These are phyloP conservation scores for Globisporangium parvum DNA, from an alignment of 352 stramenopile species.

Conservation along the genomic window DNA sequence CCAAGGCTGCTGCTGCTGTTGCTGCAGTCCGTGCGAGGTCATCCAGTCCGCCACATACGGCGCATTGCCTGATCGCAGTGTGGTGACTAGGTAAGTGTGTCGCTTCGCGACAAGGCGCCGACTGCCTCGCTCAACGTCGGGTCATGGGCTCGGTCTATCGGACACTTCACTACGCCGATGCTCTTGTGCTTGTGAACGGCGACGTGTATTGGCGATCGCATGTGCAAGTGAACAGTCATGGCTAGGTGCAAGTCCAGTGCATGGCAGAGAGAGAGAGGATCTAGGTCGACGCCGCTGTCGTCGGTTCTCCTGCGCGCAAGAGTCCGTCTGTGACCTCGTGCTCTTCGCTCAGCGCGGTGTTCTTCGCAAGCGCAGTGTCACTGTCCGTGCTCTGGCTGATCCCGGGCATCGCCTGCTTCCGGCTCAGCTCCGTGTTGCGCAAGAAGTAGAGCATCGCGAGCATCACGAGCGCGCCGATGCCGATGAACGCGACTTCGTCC, in stretches of 20 bases:
- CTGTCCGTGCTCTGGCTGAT: neutral
- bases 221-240: too few species aligned
- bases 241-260: too few species aligned
- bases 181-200: too few species aligned
- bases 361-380: neutral
- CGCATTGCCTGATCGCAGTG: neutral
- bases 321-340: conserved; percentile 2
- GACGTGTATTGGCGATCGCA: too few species aligned
- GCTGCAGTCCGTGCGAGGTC: neutral
- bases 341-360: neutral
- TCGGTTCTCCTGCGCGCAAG: neutral
- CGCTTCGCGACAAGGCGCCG: neutral
- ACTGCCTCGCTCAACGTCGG: too few species aligned
- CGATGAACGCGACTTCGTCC: conserved; percentile 4
- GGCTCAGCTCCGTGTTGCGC: conserved; percentile 3
- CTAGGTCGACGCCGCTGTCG: neutral
- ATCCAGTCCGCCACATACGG: neutral
- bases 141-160: too few species aligned
- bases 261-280: too few species aligned
- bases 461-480: neutral
- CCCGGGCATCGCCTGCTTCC: conserved; percentile 1
- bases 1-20: neutral
- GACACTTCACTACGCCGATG: too few species aligned
- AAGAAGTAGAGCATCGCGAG: conserved; percentile 3
- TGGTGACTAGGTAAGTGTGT: too few species aligned